Conservation (phyloP, 2,329 filamentous ascomycete species). For the Bipolaris bicolor region DNA sequence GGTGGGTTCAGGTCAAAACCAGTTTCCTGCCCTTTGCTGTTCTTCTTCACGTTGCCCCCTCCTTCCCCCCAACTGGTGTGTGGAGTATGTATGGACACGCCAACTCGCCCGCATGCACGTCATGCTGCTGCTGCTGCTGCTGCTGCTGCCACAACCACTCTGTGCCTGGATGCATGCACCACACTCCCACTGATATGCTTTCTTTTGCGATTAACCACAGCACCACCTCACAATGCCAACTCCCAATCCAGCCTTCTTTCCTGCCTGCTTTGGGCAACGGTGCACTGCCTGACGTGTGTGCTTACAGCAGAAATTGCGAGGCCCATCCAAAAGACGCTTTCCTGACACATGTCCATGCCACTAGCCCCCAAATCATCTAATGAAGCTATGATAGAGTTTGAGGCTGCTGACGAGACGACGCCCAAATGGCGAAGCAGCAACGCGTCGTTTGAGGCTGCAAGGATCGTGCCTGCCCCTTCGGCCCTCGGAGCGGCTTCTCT, state of each 20-base stretch:
- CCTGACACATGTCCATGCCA: background rate
- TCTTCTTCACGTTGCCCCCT: too few relatives aligned
- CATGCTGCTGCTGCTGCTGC: background rate
- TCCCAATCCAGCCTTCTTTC: background rate
- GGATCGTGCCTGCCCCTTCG: conserved; percentile 2
- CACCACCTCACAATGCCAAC: background rate
- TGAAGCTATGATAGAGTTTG: background rate
- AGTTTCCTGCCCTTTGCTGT: too few relatives aligned
- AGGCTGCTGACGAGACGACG: background rate
- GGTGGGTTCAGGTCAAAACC: background rate
- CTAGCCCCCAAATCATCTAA: background rate
- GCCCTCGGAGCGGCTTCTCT: conserved; percentile 6
- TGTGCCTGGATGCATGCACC: background rate
- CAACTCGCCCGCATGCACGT: background rate
- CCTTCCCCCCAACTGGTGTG: too few relatives aligned
- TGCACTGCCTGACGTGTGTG: too few relatives aligned
- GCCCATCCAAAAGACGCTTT: background rate
- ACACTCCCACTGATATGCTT: background rate
- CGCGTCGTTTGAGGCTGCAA: background rate
- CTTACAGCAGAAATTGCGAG: background rate
- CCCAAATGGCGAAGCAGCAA: background rate
- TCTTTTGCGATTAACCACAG: background rate
- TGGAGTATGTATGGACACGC: background rate
- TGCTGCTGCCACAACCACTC: background rate
- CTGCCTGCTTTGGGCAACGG: too few relatives aligned